These are phyloP conservation scores for Basidiobolus meristosporus DNA, from an alignment of 371 early-diverging fungal genomes.

Conservation along the genomic window DNA sequence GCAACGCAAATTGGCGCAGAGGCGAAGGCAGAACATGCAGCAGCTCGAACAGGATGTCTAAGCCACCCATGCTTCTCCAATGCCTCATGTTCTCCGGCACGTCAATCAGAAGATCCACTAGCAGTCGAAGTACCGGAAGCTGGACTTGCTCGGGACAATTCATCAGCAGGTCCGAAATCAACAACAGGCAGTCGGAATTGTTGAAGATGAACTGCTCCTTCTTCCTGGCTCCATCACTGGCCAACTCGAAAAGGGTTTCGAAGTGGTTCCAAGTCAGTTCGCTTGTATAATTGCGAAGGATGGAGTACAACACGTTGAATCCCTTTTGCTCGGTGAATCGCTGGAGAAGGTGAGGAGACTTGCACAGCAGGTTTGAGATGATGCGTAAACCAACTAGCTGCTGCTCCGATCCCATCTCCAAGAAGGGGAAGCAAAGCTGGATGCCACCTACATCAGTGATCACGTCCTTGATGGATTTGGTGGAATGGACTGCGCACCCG, in stretches of 20 bases:
- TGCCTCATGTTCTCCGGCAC: slow-evolving; percentile 13
- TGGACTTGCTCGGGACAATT: slow-evolving; percentile 11
- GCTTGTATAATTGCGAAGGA: slow-evolving; percentile 6
- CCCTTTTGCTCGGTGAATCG: slow-evolving; percentile 13
- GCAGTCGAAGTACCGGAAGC: slow-evolving; percentile 11
- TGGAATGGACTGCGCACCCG: slow-evolving; percentile 14
- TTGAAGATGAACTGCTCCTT: slow-evolving; percentile 13
- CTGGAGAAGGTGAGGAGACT: slow-evolving; percentile 12
- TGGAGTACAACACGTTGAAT: slow-evolving; percentile 10
- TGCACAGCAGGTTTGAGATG: slow-evolving; percentile 14
- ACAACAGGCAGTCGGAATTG: slow-evolving; percentile 10
- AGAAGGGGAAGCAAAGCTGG: slow-evolving; percentile 14
- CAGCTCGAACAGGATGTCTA: slow-evolving; percentile 11
- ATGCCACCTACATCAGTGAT: slow-evolving; percentile 13
- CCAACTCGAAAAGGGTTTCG: slow-evolving; percentile 14
- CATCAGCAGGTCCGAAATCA: slow-evolving; percentile 11
- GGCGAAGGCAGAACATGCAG: slow-evolving; percentile 10
- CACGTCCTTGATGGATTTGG: slow-evolving; percentile 11
- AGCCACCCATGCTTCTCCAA: slow-evolving; percentile 11
- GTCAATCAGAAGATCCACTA: slow-evolving; percentile 15
- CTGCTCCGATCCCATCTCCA: slow-evolving; percentile 12
- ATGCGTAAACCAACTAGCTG: slow-evolving; percentile 15
- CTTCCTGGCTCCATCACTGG: slow-evolving; percentile 13
- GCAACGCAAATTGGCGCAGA: slow-evolving; percentile 14
- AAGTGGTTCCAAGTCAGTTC: slow-evolving; percentile 13